Evolutionary conservation across 768 basidiomycete species (phyloP).

Genomic region (Boletus bicolor): DNA sequence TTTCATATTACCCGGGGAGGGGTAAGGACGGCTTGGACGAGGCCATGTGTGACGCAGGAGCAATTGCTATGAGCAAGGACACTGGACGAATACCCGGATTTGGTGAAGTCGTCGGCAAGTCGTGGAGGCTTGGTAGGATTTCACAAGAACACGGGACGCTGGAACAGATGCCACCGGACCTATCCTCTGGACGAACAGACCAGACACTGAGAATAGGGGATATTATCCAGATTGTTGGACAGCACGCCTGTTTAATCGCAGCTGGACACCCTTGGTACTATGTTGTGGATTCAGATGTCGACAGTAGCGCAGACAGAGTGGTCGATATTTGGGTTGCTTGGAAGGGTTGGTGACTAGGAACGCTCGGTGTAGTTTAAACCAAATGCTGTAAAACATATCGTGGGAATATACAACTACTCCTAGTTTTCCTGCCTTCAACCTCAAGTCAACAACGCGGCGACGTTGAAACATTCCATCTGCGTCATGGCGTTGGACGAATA

Average conservation of each 20-base stretch:
- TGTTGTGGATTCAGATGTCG: conserved; percentile 63
- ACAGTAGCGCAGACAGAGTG: conserved; percentile 46
- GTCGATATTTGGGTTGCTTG: conserved; percentile 86
- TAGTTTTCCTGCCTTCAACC: neutral
- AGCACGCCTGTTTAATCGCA: conserved; percentile 82
- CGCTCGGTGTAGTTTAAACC: neutral
- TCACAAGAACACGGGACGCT: conserved; percentile 82
- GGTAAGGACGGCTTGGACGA: conserved; percentile 62
- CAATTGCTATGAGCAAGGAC: conserved; percentile 86
- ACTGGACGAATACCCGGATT: conserved; percentile 68
- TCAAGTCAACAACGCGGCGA: neutral
- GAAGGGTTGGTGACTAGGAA: conserved; percentile 72
- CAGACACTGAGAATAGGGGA: conserved; percentile 51
- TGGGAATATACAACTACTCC: conserved; percentile 18
- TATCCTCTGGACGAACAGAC: conserved; percentile 6
- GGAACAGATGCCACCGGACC: conserved; percentile 32
- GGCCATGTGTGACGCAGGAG: conserved; percentile 81
- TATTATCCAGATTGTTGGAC: conserved; percentile 69
- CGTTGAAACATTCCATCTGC: conserved; percentile 11
- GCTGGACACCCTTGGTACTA: conserved; percentile 85
- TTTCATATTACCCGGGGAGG: conserved; percentile 77
- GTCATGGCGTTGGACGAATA: conserved; percentile 63
- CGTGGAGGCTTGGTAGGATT: conserved; percentile 62
- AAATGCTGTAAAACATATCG: conserved; percentile 5
- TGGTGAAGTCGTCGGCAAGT: conserved; percentile 66